Evolutionary conservation across 208 protist genomes (phyloP), one percentile per base, ranked within the genome.

Genomic region (Angomonas desouzai): DNA sequence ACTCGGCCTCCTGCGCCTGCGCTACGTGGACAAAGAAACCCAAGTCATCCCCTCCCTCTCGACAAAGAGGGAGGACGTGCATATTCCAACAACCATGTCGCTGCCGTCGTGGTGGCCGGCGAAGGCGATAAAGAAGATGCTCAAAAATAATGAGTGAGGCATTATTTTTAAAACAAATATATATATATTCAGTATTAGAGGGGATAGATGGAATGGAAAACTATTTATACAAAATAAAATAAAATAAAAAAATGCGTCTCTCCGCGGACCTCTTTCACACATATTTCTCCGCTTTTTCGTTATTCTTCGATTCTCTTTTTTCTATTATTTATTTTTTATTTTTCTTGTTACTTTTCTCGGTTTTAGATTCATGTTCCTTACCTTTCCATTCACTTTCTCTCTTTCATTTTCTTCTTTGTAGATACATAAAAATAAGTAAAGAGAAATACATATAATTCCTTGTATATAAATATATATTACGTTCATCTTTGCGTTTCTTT

Each of bases 101-200:
- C 80, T 89, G 36, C 89, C 89, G 0, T 58, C 62, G 13, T 94
- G 89, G 86, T 94, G 89, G 86, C 81, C 84, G 9, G 55, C 60
- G 18, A 85, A 81, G 74, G 71, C 84, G 49, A 67, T 94, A 48
- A 74, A 74, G 63, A 94, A 91, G 61, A 55, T 89, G 23, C 62
- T 92, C 16, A 83, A 82, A 62, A 81, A 80, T 60, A 82, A 79
- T 43, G 27, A 45, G 20, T 63, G 45, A 68, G 47, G 28, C 18
- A 9, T 43, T 43, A 13, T 43, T 6, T 43, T 43, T n/a, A 23
- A 11, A 55, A 23, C 4, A 40, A 18, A 40, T 40, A 18, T 40
- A 6, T 40, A 40, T 40, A 40, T 40, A 40, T 40, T 18, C 13
- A 40, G 13, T 40, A 40, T 13, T 6, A 40, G 13, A 40, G 13